Evolutionary conservation across 306 rosid genomes (phyloP).

Genomic region (Parietaria judaica): DNA sequence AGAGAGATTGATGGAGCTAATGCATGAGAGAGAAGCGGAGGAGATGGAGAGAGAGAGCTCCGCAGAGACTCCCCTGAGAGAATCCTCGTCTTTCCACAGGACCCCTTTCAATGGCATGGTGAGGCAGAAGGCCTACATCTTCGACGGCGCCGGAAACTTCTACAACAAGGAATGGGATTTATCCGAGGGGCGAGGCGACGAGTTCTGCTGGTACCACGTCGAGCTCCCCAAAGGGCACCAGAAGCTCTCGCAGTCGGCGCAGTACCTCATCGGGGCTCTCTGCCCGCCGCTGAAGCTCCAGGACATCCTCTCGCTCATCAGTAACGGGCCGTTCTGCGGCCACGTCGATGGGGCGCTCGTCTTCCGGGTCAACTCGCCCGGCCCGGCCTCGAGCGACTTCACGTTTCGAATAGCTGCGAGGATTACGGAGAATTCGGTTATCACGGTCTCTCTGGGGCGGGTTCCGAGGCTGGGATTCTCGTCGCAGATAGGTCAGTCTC

Average conservation of each 20-base stretch:
- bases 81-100: conserved; percentile 23
- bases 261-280: conserved; percentile 66
- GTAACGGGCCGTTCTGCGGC: conserved; percentile 97
- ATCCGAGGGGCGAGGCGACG: conserved; percentile 50
- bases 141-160: conserved; percentile 70
- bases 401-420: conserved; percentile 89
- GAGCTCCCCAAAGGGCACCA: conserved; percentile 82
- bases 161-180: conserved; percentile 80
- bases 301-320: conserved; percentile 91
- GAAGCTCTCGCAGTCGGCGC: conserved; percentile 73
- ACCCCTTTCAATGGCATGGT: conserved; percentile 42
- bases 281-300: conserved; percentile 96
- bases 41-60: conserved; percentile 45
- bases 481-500: conserved; percentile 64
- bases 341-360: conserved; percentile 91
- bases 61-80: conserved; percentile 30
- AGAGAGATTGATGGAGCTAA: conserved; percentile 39
- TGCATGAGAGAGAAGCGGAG: conserved; percentile 36
- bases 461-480: conserved; percentile 95
- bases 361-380: conserved; percentile 91
- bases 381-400: conserved; percentile 76
- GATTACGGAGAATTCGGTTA: conserved; percentile 67
- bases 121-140: conserved; percentile 77
- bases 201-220: conserved; percentile 98
- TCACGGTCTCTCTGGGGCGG: conserved; percentile 82